These are phyloP conservation scores for Coniosporium tulheliwenetii DNA, from an alignment of 2,329 filamentous ascomycete species.

Conservation along the genomic window DNA sequence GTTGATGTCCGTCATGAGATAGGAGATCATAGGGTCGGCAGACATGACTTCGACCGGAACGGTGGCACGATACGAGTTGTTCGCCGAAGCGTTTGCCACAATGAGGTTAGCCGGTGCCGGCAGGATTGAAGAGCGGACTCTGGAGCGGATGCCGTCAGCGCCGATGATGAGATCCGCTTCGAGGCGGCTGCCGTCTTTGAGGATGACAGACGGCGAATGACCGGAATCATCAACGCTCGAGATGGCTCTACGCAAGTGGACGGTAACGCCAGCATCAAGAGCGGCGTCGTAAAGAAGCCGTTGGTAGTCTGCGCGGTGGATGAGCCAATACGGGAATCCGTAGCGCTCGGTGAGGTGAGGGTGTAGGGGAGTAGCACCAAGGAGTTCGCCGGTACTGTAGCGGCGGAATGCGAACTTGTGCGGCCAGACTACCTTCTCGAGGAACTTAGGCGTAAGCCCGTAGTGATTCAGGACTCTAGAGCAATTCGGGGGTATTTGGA, in stretches of 20 bases:
- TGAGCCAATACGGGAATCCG: conserved; percentile 35
- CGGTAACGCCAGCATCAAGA: conserved; percentile 28
- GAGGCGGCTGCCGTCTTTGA: conserved; percentile 30
- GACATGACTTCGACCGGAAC: neutral
- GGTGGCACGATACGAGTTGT: neutral
- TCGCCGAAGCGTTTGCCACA: neutral
- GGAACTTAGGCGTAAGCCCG: conserved; percentile 29
- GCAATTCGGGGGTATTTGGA: conserved; percentile 34
- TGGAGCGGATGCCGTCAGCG: conserved; percentile 32
- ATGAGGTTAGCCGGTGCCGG: neutral
- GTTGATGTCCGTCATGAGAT: neutral
- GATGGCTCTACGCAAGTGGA: conserved; percentile 12
- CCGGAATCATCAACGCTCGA: neutral
- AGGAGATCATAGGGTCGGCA: neutral
- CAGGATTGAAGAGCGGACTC: neutral
- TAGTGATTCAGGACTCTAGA: conserved; percentile 31
- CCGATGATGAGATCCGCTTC: conserved; percentile 34
- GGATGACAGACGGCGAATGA: conserved; percentile 15
- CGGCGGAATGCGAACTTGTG: conserved; percentile 10
- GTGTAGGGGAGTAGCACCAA: neutral
- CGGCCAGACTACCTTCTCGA: conserved; percentile 24
- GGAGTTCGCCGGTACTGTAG: conserved; percentile 2
- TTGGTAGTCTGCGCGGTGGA: conserved; percentile 39
- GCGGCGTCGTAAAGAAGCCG: conserved; percentile 30
- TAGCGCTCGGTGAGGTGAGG: conserved; percentile 4